phyloP scores from a whole-genome alignment of 805 yeast species.

The Debaryomyces prosopidis region DNA sequence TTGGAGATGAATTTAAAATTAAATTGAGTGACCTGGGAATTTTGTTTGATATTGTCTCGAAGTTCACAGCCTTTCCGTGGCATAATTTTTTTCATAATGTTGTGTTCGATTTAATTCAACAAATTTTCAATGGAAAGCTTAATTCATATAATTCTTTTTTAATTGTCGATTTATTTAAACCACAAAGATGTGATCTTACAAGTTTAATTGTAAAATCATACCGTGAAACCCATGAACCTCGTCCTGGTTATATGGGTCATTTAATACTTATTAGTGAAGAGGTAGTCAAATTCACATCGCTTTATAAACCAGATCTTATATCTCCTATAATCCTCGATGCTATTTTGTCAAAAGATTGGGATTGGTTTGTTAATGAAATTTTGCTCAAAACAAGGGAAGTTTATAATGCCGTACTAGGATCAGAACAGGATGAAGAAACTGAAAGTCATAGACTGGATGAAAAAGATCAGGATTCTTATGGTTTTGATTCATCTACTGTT shows the following conservation, averaged over 20 bases:
- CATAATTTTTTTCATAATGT: slow-evolving; percentile 96
- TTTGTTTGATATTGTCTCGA: slow-evolving; percentile 62
- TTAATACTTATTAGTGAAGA: slow-evolving; percentile 91
- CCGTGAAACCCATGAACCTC: slow-evolving; percentile 42
- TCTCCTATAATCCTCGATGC: slow-evolving; percentile 54
- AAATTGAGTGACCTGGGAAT: slow-evolving; percentile 74
- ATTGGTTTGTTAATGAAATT: slow-evolving; percentile 49
- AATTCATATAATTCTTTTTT: slow-evolving; percentile 75
- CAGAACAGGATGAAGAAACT: slow-evolving; percentile 33
- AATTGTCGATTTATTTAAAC: slow-evolving; percentile 30
- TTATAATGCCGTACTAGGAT: slow-evolving; percentile 58
- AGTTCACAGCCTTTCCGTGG: slow-evolving; percentile 91
- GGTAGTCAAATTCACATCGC: slow-evolving; percentile 80
- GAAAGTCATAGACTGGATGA: slow-evolving; percentile 26
- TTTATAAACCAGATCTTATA: slow-evolving; percentile 59
- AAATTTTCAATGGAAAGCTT: slow-evolving; percentile 86
- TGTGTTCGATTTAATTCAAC: slow-evolving; percentile 95
- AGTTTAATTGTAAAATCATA: slow-evolving; percentile 26
- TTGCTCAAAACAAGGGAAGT: slow-evolving; percentile 54
- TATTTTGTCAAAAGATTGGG: slow-evolving; percentile 50
- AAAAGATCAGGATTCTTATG: slow-evolving; percentile 20
- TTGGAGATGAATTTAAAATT: slow-evolving; percentile 87
- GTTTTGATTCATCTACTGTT: slow-evolving; percentile 35
- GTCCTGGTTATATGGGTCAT: slow-evolving; percentile 98
- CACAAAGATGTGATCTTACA: slow-evolving; percentile 23